Evolutionary conservation across 2,329 filamentous ascomycete genomes (phyloP).

Genomic region (Ophiostoma piceae): DNA sequence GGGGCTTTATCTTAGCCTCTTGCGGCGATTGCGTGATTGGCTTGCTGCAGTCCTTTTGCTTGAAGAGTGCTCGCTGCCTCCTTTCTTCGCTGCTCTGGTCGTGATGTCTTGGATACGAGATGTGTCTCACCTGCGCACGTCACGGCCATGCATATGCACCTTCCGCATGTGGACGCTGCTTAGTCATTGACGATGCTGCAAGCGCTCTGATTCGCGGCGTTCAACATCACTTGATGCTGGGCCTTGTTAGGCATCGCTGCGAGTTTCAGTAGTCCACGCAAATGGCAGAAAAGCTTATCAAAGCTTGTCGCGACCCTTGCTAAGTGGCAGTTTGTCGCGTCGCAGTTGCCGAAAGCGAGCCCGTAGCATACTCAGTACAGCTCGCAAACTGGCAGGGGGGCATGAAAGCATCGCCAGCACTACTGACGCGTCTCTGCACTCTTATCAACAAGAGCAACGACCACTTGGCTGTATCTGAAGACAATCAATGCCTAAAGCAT

Average conservation of each 20-base stretch:
- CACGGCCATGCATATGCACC: background rate
- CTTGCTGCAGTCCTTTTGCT: background rate
- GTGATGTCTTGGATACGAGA: background rate
- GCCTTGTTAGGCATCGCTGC: background rate
- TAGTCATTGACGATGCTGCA: background rate
- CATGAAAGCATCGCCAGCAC: background rate
- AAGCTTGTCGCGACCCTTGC: background rate
- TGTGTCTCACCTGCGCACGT: background rate
- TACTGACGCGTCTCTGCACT: background rate
- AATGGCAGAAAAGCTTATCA: background rate
- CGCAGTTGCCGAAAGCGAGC: background rate
- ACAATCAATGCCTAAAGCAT: background rate
- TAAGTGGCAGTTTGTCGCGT: background rate
- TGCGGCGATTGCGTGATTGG: conserved; percentile 4
- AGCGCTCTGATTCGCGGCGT: background rate
- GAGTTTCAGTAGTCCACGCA: background rate
- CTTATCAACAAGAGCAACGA: background rate
- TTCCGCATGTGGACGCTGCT: conserved; percentile 3
- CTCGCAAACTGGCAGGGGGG: too few species aligned
- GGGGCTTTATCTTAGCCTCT: conserved; percentile 4
- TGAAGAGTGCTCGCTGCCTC: background rate
- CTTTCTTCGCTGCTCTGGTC: background rate
- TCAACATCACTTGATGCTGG: background rate
- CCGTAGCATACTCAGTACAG: too few species aligned
- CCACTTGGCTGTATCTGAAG: background rate